Base-by-base conservation (phyloP, 805 yeast genomes). In the Candida xyloterini region DNA sequence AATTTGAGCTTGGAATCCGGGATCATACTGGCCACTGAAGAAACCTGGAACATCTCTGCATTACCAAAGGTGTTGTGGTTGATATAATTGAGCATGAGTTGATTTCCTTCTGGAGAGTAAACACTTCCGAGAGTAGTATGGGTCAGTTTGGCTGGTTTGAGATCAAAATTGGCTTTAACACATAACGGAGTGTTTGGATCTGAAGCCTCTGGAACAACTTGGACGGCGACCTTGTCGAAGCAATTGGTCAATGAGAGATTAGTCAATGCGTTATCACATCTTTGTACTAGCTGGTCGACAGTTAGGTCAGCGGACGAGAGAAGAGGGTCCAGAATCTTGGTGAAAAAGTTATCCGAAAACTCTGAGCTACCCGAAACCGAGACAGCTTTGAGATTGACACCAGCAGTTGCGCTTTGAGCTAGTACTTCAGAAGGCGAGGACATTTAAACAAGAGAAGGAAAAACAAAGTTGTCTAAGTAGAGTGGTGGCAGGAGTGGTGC, bases 51-150 rank as follows among this genome's bases (percentile, higher is more conserved):
- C 6, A 65, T 64, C 55, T 83, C 90, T 11, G 84, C 88, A n/a
- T 81, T 82, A 4, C 85, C 88, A 48, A 81, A 72, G 7, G 75
- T 64, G 53, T 82, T 82, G 45, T 65, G 63, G 46, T 71, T 66
- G 2, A 61, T 48, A 44, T 65, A 67, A 33, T 60, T 57, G 18
- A 63, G 40, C 14, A 60, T 62, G 23, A 63, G 41, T 6, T 65
- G 47, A 18, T 68, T 61, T 13, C 66, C 65, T 16, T 56, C 53
- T 26, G 62, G 66, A 7, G 61, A 52, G 25, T 65, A 63, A 8
- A 57, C 48, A 8, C 71, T 60, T 20, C 67, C 66, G n/a, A 62
- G 1, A 53, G 54, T n/a, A 50, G 58, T 38, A 48, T 58, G 43
- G 43, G 57, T 50, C 49, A 65, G 39, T 24, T 49, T 45, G 21